Conservation (phyloP, 495 filamentous ascomycete species). For the Penicillium fimorum region DNA sequence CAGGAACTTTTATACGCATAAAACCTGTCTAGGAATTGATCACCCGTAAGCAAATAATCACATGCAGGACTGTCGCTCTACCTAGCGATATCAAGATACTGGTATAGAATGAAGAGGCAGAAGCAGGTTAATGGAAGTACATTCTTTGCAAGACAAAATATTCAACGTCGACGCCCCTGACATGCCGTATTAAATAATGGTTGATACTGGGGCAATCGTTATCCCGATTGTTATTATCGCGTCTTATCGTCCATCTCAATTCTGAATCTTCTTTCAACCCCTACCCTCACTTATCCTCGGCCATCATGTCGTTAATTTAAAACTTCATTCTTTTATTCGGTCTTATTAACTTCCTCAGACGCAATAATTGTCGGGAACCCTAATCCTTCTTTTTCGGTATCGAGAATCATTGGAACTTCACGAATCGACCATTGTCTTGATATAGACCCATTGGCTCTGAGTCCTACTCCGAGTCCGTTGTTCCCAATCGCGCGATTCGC, state of each 20-base stretch:
- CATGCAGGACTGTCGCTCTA: background rate
- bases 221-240: conserved; percentile 13
- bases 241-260: conserved; percentile 11
- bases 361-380: background rate
- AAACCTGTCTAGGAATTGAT: background rate
- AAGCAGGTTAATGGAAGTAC: background rate
- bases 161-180: background rate
- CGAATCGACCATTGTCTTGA: background rate
- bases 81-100: background rate
- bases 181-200: conserved; percentile 5
- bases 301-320: conserved; percentile 7
- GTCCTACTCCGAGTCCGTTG: background rate
- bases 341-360: background rate
- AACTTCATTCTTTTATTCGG: background rate
- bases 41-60: background rate
- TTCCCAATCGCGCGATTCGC: background rate
- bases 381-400: background rate
- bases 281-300: conserved; percentile 5
- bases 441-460: background rate
- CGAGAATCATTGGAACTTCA: background rate
- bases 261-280: conserved; percentile 11
- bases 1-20: conserved; percentile 9
- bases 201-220: conserved; percentile 11
- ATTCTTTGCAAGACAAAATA: background rate
- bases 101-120: background rate